Evolutionary conservation across 441 rosid species (phyloP), one percentile per base, ranked within the genome.

Genomic region (Sinapis alba): DNA sequence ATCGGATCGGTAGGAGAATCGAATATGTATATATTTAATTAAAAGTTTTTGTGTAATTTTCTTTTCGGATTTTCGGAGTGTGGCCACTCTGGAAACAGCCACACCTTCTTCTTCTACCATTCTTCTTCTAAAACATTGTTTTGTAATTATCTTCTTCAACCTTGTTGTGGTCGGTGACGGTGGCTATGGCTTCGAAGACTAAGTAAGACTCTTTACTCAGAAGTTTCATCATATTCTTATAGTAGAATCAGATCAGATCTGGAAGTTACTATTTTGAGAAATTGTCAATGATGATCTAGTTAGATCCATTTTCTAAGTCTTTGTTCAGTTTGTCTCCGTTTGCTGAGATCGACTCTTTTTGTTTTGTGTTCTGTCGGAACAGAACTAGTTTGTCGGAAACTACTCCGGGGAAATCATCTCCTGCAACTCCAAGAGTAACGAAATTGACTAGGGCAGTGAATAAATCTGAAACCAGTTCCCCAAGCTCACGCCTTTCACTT

Each of bases 1-100:
- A 51, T 51, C 57, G 57, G 57, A 51, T 51, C 57, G 24, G 24
- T 19, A 51, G 57, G 57, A 51, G 57, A 51, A 51, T 51, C 57
- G 54, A 50, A 50, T 50, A 50, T 50, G 54, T 50, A 50, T 50
- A n/a, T 51, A 19, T 19, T 51, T 51, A 51, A 51, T 1, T 18
- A 8, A 51, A 51, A 50, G 1, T 11, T 9, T 16, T 7, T 18
- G 23, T 51, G 19, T 47, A 45, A 16, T 50, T 50, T 50, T 18
- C 54, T 50, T 50, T 50, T 50, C 21, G 54, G 24, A 51, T 19
- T 19, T 51, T 19, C 26, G 13, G 57, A 51, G 57, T 51, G 57
- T 51, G 6, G 57, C 57, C 57, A 51, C 57, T 19, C 57, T 51
- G 57, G 11, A 51, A 5, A 51, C 57, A 51, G 57, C 57, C 57